Evolutionary conservation across 2,329 filamentous ascomycete genomes (phyloP).

Genomic region (Pyrenochaeta sp.): DNA sequence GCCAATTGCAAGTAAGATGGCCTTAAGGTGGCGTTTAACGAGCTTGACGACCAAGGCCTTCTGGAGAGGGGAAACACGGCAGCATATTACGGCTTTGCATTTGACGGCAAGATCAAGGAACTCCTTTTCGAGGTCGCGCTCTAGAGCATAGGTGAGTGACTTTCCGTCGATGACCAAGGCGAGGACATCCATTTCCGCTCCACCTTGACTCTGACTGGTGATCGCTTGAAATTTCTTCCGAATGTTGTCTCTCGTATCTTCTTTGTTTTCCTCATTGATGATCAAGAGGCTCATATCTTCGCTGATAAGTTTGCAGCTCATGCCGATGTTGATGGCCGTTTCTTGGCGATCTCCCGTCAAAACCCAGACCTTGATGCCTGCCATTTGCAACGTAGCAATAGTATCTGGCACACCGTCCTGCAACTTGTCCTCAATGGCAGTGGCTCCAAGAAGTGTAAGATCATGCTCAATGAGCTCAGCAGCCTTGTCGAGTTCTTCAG

Average conservation of each 20-base stretch:
- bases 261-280: slow-evolving; percentile 86
- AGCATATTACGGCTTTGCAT: slow-evolving; percentile 99
- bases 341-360: slow-evolving; percentile 97
- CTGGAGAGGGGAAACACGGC: slow-evolving; percentile 93
- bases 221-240: slow-evolving; percentile 95
- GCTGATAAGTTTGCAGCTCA: slow-evolving; percentile 98
- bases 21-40: slow-evolving; percentile 92
- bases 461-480: slow-evolving; percentile 95
- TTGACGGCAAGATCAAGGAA: slow-evolving; percentile 93
- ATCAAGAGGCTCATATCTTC: slow-evolving; percentile 99
- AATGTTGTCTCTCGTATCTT: slow-evolving; percentile 84
- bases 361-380: slow-evolving; percentile 99
- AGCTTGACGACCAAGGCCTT: slow-evolving; percentile 98
- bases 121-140: slow-evolving; percentile 90
- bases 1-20: slow-evolving; percentile 92
- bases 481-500: slow-evolving; percentile 95
- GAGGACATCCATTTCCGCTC: slow-evolving; percentile 82
- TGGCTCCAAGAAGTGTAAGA: slow-evolving; percentile 89
- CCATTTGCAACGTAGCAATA: slow-evolving; percentile 94
- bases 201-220: slow-evolving; percentile 78
- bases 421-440: slow-evolving; percentile 94
- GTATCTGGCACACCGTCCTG: slow-evolving; percentile 98
- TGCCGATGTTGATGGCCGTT: slow-evolving; percentile 99
- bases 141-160: slow-evolving; percentile 89
- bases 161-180: slow-evolving; percentile 97